These are phyloP conservation scores for Nicotiana benthamiana DNA, from an alignment of 257 asterid species.

Conservation along the genomic window DNA sequence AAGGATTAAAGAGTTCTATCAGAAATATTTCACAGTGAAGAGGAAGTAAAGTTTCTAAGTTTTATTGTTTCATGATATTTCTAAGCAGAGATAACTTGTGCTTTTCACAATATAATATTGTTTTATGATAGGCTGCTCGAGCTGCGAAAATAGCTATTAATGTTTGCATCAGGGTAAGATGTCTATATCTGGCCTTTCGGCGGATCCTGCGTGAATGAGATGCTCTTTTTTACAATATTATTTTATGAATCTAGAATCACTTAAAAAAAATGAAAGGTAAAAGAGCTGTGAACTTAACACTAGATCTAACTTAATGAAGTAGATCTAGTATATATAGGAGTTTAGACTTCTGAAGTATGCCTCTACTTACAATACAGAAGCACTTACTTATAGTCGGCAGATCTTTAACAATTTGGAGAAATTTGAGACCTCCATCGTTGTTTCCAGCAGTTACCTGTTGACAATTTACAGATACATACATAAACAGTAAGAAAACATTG, in stretches of 20 bases:
- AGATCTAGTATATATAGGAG: background rate
- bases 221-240: no score
- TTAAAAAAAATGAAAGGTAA: background rate
- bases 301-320: background rate
- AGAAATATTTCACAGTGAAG: background rate
- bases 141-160: no score
- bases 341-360: background rate
- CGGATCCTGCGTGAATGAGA: no score
- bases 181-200: no score
- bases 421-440: slow-evolving; percentile 21
- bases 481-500: background rate
- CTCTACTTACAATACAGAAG: background rate
- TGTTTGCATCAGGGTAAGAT: no score
- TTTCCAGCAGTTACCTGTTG: slow-evolving; percentile 27
- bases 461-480: background rate
- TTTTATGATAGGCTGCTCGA: background rate
- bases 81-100: background rate
- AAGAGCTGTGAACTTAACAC: background rate
- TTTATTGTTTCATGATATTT: background rate
- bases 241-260: background rate
- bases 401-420: slow-evolving; percentile 32
- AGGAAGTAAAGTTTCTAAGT: background rate
- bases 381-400: slow-evolving; percentile 42
- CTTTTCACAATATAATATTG: background rate
- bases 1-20: background rate